Conservation (phyloP, 202 grass and related monocot species). For the Schoenoplectus triqueter region DNA sequence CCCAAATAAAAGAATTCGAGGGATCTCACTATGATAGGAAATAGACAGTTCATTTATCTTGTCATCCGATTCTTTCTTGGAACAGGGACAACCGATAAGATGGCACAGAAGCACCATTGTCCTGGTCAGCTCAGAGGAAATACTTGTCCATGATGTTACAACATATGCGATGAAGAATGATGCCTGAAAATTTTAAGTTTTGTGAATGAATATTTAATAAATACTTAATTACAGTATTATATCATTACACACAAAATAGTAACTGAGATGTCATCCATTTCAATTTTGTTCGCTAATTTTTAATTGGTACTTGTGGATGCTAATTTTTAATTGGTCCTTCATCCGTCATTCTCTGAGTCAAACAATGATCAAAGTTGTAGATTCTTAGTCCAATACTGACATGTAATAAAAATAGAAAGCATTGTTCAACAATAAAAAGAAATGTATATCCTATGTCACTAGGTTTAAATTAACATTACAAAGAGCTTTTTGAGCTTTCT, state of each 20-base stretch:
- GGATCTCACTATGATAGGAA: conserved; percentile 92
- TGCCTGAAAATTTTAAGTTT: conserved; percentile 48
- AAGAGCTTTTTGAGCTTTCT: not conserved
- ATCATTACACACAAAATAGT: conserved; percentile 7
- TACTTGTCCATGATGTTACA: conserved; percentile 90
- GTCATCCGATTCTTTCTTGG: conserved; percentile 53
- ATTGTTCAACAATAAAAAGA: not conserved
- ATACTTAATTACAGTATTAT: conserved; percentile 4
- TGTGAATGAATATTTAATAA: not conserved
- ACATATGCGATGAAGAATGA: conserved; percentile 96
- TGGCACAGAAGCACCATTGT: conserved; percentile 52
- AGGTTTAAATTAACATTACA: not conserved
- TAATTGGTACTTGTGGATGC: not conserved
- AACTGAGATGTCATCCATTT: not conserved
- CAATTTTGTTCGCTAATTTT: not conserved
- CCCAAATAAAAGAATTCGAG: conserved; percentile 82
- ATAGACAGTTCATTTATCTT: conserved; percentile 59
- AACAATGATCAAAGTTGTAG: conserved; percentile 4
- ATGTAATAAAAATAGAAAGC: not conserved
- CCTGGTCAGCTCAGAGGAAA: conserved; percentile 79
- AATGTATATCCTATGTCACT: not conserved
- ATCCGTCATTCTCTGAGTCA: not conserved
- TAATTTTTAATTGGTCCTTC: conserved; percentile 15
- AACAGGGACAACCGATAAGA: conserved; percentile 57
- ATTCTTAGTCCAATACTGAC: not conserved